Evolutionary conservation across 2,329 filamentous ascomycete genomes (phyloP).

Genomic region (Lojkania enalia): DNA sequence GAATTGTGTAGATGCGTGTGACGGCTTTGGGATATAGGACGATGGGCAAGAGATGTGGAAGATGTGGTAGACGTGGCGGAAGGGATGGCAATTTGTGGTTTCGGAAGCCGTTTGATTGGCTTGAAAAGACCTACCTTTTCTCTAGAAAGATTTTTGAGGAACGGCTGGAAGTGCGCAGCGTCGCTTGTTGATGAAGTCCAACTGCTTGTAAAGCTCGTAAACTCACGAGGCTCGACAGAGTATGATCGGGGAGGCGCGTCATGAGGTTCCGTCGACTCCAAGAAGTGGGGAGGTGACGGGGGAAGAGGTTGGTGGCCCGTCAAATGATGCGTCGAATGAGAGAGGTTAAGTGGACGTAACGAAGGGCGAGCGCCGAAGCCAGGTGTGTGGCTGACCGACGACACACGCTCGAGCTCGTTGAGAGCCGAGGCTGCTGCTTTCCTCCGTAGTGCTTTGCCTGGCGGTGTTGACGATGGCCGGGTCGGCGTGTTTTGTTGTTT

Average conservation of each 20-base stretch:
- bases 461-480: slow-evolving; percentile 30
- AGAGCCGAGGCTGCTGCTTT: slow-evolving; percentile 41
- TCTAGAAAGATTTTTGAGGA: not conserved
- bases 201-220: slow-evolving; percentile 16
- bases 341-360: slow-evolving; percentile 28
- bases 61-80: slow-evolving; percentile 14
- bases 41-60: no score
- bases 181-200: not conserved
- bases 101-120: slow-evolving; percentile 41
- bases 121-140: slow-evolving; percentile 36
- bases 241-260: slow-evolving; percentile 32
- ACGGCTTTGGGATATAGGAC: not conserved
- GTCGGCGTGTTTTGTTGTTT: slow-evolving; percentile 42
- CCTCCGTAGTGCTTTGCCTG: slow-evolving; percentile 41
- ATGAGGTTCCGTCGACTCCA: slow-evolving; percentile 14
- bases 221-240: slow-evolving; percentile 29
- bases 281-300: slow-evolving; percentile 20
- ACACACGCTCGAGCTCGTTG: slow-evolving; percentile 35
- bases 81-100: slow-evolving; percentile 26
- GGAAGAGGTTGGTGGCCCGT: slow-evolving; percentile 19
- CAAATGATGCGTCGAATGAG: slow-evolving; percentile 37
- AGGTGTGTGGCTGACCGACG: slow-evolving; percentile 17
- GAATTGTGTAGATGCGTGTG: slow-evolving; percentile 3
- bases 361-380: slow-evolving; percentile 18
- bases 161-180: not conserved